A percentile compares a stretch with the other conserved stretches of the same genome.
Conservation (phyloP, 805 yeast species). For the Yarrowia bubula region DNA sequence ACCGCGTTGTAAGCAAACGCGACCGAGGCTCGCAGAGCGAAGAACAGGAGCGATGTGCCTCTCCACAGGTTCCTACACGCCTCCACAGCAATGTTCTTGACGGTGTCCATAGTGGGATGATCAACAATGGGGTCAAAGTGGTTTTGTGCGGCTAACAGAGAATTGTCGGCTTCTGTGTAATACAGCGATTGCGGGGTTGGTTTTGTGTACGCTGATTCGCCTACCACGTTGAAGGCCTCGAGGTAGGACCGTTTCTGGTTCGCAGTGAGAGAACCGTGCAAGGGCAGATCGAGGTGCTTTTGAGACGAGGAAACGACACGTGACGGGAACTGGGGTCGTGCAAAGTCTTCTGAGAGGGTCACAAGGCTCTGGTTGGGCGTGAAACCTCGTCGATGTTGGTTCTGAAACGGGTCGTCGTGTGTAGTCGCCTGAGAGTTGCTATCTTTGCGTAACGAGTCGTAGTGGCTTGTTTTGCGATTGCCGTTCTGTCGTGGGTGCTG, state of each 20-base stretch:
- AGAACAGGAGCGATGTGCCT: constrained; percentile 21
- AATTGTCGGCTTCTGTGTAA: not conserved
- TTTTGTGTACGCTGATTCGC: not conserved
- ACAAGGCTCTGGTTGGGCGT: constrained; percentile 16
- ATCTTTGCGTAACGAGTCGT: constrained; percentile 16
- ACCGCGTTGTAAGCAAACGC: constrained; percentile 13
- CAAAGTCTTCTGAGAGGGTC: not conserved
- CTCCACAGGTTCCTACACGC: constrained; percentile 20
- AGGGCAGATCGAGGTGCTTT: constrained; percentile 10
- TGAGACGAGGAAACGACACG: not conserved
- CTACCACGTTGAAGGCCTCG: constrained; percentile 15
- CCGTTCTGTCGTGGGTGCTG: not conserved
- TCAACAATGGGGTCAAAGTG: constrained; percentile 17
- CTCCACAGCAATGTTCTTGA: constrained; percentile 14
- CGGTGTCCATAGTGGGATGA: constrained; percentile 18
- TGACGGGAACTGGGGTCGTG: not conserved
- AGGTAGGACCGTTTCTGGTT: constrained; percentile 22
- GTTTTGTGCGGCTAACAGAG: constrained; percentile 3
- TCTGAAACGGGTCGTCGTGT: constrained; percentile 6
- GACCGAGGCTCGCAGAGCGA: constrained; percentile 1
- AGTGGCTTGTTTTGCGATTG: constrained; percentile 5
- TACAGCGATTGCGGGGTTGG: not conserved
- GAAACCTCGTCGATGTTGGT: not conserved
- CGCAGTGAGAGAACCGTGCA: constrained; percentile 6
- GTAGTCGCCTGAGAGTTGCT: not conserved